Evolutionary conservation across 768 basidiomycete species (phyloP), one percentile per base, ranked within the genome.

Genomic region (Lentinus tigrinus): DNA sequence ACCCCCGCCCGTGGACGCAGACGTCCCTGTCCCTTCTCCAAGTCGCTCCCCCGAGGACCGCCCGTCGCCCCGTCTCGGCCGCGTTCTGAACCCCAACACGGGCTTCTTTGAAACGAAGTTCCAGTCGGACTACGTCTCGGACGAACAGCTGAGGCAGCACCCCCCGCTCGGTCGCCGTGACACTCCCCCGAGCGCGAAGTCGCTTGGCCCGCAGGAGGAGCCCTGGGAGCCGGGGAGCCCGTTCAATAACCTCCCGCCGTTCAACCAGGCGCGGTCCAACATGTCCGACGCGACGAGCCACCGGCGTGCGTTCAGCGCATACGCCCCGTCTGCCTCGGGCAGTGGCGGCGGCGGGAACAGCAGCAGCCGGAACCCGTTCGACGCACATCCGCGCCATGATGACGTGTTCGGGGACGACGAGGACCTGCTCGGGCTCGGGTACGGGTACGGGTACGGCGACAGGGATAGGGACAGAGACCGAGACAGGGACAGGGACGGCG

Each of bases 81-180:
- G 57, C 37, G 63, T 62, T 19, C 57, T 62, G 17, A 64, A 67
- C 47, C 63, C 59, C 11, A 42, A 62, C 6, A 68, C 67, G 7
- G 61, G 66, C 40, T 66, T 59, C 46, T 81, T 82, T 59, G 71
- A 75, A 26, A 78, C 79, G 39, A 70, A 67, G 50, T 81, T 81
- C 61, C 75, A 81, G 36, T 75, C 82, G 13, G 78, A 81, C 63
- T 78, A 65, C 61, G 58, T 60, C 16, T 66, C 77, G 44, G 67
- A 76, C 43, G 59, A 73, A 37, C 60, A 70, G 59, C 54, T 59
- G 52, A 60, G 57, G 23, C 64, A 54, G 37, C 64, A 62, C 40
- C 62, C 62, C 17, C 65, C 58, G 5, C 62, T 65, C 6, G 58
- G 56, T 6, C 59, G 56, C 23, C 57, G 54, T 9, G 23, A 17